Conservation (phyloP, 106 monocot species). For the Phalaenopsis aphrodite region DNA sequence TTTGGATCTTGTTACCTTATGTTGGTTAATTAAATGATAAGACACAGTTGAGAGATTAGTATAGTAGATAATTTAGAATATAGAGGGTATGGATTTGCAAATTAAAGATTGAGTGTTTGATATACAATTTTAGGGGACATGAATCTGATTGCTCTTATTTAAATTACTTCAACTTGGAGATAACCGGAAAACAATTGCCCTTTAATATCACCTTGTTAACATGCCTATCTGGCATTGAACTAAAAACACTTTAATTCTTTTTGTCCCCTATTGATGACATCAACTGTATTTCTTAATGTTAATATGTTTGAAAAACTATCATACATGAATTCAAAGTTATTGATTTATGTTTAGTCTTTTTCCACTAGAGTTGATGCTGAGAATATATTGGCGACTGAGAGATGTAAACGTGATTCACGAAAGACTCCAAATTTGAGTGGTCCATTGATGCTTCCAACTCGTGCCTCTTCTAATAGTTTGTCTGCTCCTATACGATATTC, state of each 20-base stretch:
- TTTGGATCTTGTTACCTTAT: too few relatives aligned
- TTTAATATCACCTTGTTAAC: neutral
- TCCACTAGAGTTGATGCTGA: constrained; percentile 38
- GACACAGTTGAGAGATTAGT: too few relatives aligned
- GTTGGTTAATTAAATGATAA: too few relatives aligned
- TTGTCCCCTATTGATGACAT: neutral
- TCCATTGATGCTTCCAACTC: constrained; percentile 87
- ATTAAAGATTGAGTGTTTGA: too few relatives aligned
- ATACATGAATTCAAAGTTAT: neutral
- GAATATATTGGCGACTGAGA: constrained; percentile 43
- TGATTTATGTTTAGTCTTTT: constrained; percentile 6
- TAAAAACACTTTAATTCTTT: neutral
- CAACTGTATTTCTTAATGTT: neutral
- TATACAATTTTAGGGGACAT: too few relatives aligned
- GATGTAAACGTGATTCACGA: constrained; percentile 45
- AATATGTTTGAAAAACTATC: neutral
- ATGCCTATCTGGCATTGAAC: neutral
- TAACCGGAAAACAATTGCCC: too few relatives aligned
- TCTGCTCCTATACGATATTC: constrained; percentile 85
- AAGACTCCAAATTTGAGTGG: constrained; percentile 79
- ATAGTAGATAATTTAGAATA: too few relatives aligned
- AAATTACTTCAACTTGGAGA: neutral
- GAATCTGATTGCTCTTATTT: neutral
- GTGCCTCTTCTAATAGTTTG: constrained; percentile 89
- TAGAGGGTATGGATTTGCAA: too few relatives aligned